Percentiles rank a stretch among this genome's conserved stretches.
Evolutionary conservation across 225 moss, liverwort and hornwort genomes (phyloP).

Genomic region (Physcomitrium patens): DNA sequence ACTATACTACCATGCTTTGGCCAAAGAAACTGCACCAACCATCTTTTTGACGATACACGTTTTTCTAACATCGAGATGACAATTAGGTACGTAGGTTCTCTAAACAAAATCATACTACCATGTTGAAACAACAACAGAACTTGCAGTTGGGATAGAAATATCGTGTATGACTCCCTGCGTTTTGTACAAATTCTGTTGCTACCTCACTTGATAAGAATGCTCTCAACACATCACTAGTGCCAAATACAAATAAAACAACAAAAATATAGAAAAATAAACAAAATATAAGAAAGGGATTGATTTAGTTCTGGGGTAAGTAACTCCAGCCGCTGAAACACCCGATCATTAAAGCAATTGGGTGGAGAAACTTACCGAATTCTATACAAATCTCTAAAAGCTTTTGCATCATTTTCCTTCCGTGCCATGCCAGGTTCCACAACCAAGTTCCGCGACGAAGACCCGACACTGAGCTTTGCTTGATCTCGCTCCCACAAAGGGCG

Average conservation of each 20-base stretch:
- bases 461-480: constrained; percentile 24
- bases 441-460: neutral
- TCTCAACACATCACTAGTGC: too few relatives aligned
- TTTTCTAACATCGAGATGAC: neutral
- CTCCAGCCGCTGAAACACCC: neutral
- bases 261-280: neutral
- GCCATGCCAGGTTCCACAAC: neutral
- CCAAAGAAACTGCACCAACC: constrained; percentile 9
- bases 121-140: neutral
- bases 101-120: neutral
- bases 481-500: constrained; percentile 45
- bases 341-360: neutral
- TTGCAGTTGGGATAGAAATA: neutral
- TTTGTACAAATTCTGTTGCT: too few relatives aligned
- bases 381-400: constrained; percentile 38
- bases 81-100: neutral
- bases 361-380: constrained; percentile 38
- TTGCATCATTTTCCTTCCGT: constrained; percentile 25
- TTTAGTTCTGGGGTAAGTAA: neutral
- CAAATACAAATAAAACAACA: neutral
- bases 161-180: neutral
- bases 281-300: neutral
- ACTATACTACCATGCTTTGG: neutral
- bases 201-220: too few relatives aligned
- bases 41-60: neutral